A percentile compares a stretch with the other conserved stretches of the same genome.
Evolutionary conservation across 192 early-diverging fungal genomes (phyloP).

Genomic region (Umbelopsis sp.): DNA sequence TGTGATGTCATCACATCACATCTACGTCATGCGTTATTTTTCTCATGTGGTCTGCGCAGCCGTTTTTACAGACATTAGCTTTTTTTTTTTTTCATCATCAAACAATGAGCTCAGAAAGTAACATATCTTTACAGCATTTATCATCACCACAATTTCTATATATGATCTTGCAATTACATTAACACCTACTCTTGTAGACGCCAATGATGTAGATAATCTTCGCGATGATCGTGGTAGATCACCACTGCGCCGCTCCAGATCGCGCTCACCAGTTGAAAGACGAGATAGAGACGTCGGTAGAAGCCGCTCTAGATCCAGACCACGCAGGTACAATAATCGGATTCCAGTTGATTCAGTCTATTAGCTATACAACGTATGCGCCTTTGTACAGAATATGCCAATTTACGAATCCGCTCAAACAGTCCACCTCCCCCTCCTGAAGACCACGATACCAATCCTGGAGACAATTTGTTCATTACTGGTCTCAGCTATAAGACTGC

Average conservation of each 20-base stretch:
- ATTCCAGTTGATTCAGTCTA: conserved; percentile 10
- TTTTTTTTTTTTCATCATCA: not conserved
- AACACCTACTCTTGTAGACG: not conserved
- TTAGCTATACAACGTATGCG: conserved; percentile 3
- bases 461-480: conserved; percentile 77
- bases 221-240: conserved; percentile 33
- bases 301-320: conserved; percentile 38
- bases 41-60: not conserved
- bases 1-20: too few species aligned
- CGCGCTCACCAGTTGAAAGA: conserved; percentile 30
- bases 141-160: not conserved
- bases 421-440: conserved; percentile 28
- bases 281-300: conserved; percentile 18
- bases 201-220: conserved; percentile 12
- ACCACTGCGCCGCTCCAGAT: conserved; percentile 35
- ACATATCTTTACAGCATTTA: not conserved
- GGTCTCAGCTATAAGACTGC: conserved; percentile 62
- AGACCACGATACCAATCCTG: conserved; percentile 56
- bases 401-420: conserved; percentile 20
- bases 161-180: not conserved
- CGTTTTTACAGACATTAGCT: not conserved
- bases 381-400: conserved; percentile 18
- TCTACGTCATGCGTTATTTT: not conserved
- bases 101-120: conserved; percentile 15
- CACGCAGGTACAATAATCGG: conserved; percentile 19